Evolutionary conservation across 1,139 yeast genomes (phyloP), one percentile per base, ranked within the genome.

Genomic region (Kurtzmaniella natalensis): DNA sequence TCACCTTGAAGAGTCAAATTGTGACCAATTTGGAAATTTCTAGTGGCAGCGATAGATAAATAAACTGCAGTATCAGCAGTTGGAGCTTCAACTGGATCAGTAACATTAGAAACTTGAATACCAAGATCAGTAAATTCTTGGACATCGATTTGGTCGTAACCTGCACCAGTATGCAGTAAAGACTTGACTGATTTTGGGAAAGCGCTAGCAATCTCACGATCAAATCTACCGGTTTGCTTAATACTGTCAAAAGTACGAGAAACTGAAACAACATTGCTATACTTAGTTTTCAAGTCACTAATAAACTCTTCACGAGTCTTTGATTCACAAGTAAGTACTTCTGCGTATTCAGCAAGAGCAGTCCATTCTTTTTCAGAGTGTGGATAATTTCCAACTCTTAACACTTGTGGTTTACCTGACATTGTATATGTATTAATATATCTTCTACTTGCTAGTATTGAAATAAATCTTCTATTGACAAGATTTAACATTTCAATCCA

Each of bases 161-260:
- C 97, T 1, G 98, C 98, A 37, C 97, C 96, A 47, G 76, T 71
- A 58, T 87, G 95, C 46, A 84, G 70, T 15, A 92, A 67, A 10
- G 78, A 71, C 47, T 76, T 75, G 19, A 89, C 70, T 1, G 78
- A 53, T 1, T 65, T 42, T 3, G 95, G 95, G 37, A 92, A 62
- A 22, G 62, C 56, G 9, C 57, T 48, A 15, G 81, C 72, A 44
- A 89, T 57, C 47, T 86, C 95, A 34, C 70, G 76, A 53, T 88
- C 95, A 48, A 88, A 76, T 37, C 80, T 57, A 2, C 96, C 97
- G 1, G 94, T 82, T 41, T 59, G 53, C 11, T 38, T 40, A 10
- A 63, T 51, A 38, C 76, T 67, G 2, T 55, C 65, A 40, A 69
- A 76, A 2, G 81, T 74, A 46, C 84, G 62, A 6, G 78, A 61